Base-by-base conservation (phyloP, 352 stramenopile genomes). In the Pythium biforme region DNA sequence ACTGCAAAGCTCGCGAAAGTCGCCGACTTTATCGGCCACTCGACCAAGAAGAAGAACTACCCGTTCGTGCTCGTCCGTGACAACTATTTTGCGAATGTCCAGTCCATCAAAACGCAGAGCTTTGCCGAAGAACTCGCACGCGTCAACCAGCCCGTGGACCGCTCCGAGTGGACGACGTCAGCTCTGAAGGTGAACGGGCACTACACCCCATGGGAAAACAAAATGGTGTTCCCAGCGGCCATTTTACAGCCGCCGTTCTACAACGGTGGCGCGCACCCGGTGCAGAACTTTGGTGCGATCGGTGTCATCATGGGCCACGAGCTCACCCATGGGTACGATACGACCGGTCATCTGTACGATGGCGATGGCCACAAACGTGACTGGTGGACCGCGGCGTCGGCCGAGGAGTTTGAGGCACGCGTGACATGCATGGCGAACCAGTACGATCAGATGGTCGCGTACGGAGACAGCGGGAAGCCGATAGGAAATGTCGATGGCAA, bases 171-270 rank as follows among this genome's bases (percentile, higher is more conserved):
- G 89, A 59, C 47, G 65, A 97, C 97, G 89, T 92, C 85, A 27
- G 86, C 91, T 14, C 83, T 95, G 29, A 88, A 77, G 3, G 86
- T 95, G 3, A 98, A 98, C 73, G 93, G 87, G 2, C 90, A 86
- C 59, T 87, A 93, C 69, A 72, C 68, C 22, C 70, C 72, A 0
- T 71, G 67, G 20, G 67, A 74, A 25, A 92, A 92, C 64, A 90
- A 98, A 59, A 97, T 98, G 63, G 89, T 97, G 2, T 98, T 98
- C 68, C 93, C 94, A 8, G 92, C 92, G 4, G 92, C 89, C 9
- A 97, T 98, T 53, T 73, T 98, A 12, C 93, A 98, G 69, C 75
- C 79, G 29, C 93, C 92, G 14, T 97, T 98, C 57, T 98, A 96
- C 68, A 79, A 96, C 41, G 73, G 71, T 34, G 73, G 79, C 26